phyloP scores from a whole-genome alignment of 2,329 filamentous ascomycete species.

The Fusarium sp. region DNA sequence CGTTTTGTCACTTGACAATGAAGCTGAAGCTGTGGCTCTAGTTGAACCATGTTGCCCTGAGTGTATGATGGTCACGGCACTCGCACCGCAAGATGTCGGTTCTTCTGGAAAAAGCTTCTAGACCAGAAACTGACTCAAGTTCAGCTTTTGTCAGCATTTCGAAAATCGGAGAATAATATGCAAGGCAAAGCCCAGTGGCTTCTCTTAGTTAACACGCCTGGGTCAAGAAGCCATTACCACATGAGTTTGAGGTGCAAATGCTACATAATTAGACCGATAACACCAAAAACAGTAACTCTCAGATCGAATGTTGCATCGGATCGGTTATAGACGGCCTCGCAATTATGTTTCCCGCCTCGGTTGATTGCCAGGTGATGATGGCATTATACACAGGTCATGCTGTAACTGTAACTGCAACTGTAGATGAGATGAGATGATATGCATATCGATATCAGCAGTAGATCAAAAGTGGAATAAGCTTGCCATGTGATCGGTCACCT shows the following conservation, averaged over 20 bases:
- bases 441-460: constrained; percentile 8
- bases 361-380: constrained; percentile 3
- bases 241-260: background rate
- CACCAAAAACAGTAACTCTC: background rate
- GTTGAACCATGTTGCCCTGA: background rate
- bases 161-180: background rate
- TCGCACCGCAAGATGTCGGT: background rate
- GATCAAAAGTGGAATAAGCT: constrained; percentile 28
- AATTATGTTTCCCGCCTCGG: background rate
- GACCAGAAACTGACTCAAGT: background rate
- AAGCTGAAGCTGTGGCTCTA: background rate
- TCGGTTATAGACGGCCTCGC: background rate
- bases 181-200: background rate
- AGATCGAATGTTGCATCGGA: background rate
- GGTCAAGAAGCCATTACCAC: too few species aligned
- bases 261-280: background rate
- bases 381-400: constrained; percentile 2
- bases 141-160: background rate
- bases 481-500: constrained; percentile 44
- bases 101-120: background rate
- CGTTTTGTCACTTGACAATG: background rate
- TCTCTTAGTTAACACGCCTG: background rate
- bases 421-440: too few species aligned
- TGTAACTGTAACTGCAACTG: too few species aligned
- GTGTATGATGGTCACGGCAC: background rate